phyloP scores from a whole-genome alignment of 2,329 filamentous ascomycete species.

The Lasiodiplodia theobromae region DNA sequence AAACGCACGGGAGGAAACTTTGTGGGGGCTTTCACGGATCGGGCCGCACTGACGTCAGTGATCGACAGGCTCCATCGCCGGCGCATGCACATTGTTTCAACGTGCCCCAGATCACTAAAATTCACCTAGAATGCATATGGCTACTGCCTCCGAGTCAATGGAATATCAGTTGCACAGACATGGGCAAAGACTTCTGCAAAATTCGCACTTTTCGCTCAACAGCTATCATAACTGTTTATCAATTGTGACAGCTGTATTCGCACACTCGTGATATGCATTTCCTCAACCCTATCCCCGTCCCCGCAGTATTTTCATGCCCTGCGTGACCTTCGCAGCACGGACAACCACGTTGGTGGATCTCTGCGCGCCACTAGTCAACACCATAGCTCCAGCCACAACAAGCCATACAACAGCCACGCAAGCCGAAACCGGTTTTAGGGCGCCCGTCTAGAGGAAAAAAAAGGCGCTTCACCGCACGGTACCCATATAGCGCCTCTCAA shows the following conservation, averaged over 20 bases:
- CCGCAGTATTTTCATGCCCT: too few relatives aligned
- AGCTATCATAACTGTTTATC: too few relatives aligned
- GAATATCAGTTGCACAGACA: too few relatives aligned
- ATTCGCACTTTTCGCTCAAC: too few relatives aligned
- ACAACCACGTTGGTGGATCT: background rate
- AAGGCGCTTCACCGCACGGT: background rate
- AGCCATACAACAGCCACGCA: background rate
- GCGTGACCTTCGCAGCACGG: too few relatives aligned
- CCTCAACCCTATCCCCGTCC: too few relatives aligned
- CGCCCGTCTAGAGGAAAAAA: background rate
- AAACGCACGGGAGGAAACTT: background rate
- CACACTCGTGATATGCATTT: too few relatives aligned
- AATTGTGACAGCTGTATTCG: too few relatives aligned
- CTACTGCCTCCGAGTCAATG: too few relatives aligned
- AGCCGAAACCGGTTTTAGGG: background rate
- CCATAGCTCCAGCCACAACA: background rate
- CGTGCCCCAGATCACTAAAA: background rate
- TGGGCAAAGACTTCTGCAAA: too few relatives aligned
- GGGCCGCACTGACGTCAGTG: constrained; percentile 1
- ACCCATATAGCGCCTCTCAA: background rate
- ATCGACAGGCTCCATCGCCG: background rate
- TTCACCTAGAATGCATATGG: too few relatives aligned
- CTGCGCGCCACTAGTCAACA: background rate
- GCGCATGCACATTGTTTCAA: background rate
- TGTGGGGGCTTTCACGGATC: background rate